Conservation (phyloP, 177 flowering plant genomes). For the Vitis hybrid region DNA sequence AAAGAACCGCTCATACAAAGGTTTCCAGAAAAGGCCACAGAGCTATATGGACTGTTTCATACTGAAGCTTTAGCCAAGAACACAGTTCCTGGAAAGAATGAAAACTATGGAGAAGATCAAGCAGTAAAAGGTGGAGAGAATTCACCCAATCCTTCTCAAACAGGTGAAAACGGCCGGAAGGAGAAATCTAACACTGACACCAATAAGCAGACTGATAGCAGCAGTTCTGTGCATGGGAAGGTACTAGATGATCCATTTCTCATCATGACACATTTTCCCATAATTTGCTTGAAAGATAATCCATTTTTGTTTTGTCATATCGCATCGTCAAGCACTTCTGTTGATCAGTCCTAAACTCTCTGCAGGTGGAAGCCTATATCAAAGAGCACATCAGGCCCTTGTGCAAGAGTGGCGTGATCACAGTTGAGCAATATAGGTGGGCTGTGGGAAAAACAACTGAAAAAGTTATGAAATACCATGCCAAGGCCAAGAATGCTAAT, state of each 20-base stretch:
- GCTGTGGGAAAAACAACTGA: constrained; percentile 87
- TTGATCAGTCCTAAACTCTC: constrained; percentile 2
- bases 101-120: constrained; percentile 14
- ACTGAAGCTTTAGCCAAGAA: constrained; percentile 19
- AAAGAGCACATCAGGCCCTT: constrained; percentile 95
- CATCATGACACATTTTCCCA: neutral
- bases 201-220: constrained; percentile 34
- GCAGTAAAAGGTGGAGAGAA: constrained; percentile 24
- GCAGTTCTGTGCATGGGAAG: constrained; percentile 53
- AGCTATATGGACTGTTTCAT: constrained; percentile 15
- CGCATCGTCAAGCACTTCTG: neutral
- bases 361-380: constrained; percentile 87
- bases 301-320: neutral
- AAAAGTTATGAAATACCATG: constrained; percentile 90
- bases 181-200: constrained; percentile 20
- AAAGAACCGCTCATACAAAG: constrained; percentile 50
- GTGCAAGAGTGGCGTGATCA: constrained; percentile 91
- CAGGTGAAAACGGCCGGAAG: constrained; percentile 27
- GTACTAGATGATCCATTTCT: constrained; percentile 24
- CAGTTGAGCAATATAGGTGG: constrained; percentile 84
- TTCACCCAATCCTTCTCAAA: constrained; percentile 28
- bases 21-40: constrained; percentile 29
- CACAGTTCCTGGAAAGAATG: constrained; percentile 12
- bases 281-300: too few species aligned
- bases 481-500: constrained; percentile 78